Conservation (phyloP, 1,284 basidiomycete species). For the Papiliotrema laurentii region DNA sequence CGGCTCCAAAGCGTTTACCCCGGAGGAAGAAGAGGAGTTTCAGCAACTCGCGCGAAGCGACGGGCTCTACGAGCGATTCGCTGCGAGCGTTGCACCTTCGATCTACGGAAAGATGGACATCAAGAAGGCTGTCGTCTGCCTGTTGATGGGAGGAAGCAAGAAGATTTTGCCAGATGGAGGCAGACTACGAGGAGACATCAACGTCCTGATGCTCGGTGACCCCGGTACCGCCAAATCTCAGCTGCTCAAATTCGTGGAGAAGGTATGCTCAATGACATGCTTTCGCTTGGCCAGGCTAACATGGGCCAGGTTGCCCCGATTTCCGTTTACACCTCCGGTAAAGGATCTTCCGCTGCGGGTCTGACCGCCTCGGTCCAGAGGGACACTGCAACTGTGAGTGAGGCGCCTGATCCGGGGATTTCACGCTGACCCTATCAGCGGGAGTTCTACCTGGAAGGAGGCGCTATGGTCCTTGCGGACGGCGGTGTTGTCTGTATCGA, state of each 20-base stretch:
- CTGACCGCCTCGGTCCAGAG: conserved; percentile 96
- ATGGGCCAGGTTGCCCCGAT: conserved; percentile 80
- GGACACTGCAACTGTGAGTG: conserved; percentile 76
- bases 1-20: conserved; percentile 69
- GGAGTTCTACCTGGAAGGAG: conserved; percentile 98
- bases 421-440: conserved; percentile 56
- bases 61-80: conserved; percentile 89
- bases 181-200: conserved; percentile 96
- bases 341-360: conserved; percentile 96
- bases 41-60: conserved; percentile 82
- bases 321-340: conserved; percentile 96
- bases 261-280: conserved; percentile 53
- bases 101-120: conserved; percentile 97
- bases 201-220: conserved; percentile 91
- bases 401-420: neutral
- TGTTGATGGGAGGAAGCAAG: conserved; percentile 96
- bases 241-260: conserved; percentile 96
- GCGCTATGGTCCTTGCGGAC: conserved; percentile 98
- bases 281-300: neutral
- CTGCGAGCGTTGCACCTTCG: conserved; percentile 90
- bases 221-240: conserved; percentile 98
- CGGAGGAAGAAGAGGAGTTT: conserved; percentile 95
- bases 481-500: conserved; percentile 99
- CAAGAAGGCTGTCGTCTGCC: conserved; percentile 93
- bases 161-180: conserved; percentile 97